Evolutionary conservation across 1,284 basidiomycete genomes (phyloP).

Genomic region (Phlebopus sp.): DNA sequence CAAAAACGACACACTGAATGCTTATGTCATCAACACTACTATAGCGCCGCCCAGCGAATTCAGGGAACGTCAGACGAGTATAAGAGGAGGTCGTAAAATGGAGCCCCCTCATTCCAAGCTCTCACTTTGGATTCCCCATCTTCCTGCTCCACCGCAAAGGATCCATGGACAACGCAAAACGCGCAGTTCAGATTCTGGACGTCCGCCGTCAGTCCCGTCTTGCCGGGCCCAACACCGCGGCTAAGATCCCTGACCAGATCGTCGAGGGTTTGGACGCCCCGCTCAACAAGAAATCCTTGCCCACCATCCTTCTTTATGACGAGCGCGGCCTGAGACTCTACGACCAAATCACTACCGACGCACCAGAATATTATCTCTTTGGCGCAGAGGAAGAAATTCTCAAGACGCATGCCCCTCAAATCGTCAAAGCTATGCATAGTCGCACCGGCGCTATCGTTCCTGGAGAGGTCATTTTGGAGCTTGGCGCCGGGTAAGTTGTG

Average conservation of each 20-base stretch:
- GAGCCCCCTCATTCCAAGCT: no score
- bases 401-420: slow-evolving; percentile 58
- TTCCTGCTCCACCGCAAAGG: no score
- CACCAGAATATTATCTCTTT: slow-evolving; percentile 89
- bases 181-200: slow-evolving; percentile 23
- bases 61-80: no score
- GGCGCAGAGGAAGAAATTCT: slow-evolving; percentile 72
- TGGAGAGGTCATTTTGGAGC: slow-evolving; percentile 69
- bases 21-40: no score
- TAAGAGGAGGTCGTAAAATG: no score
- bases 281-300: slow-evolving; percentile 61
- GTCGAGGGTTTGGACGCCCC: slow-evolving; percentile 54
- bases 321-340: slow-evolving; percentile 81
- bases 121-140: no score
- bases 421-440: slow-evolving; percentile 72
- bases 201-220: slow-evolving; percentile 16
- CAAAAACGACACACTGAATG: no score
- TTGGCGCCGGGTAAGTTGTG: slow-evolving; percentile 81
- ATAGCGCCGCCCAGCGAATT: no score
- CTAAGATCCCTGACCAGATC: slow-evolving; percentile 48
- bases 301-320: slow-evolving; percentile 87
- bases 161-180: slow-evolving; percentile 23
- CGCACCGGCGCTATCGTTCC: slow-evolving; percentile 44
- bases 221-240: slow-evolving; percentile 18
- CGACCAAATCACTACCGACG: slow-evolving; percentile 80